These are phyloP conservation scores for Penicillium pulvis DNA, from an alignment of 495 filamentous ascomycete species.

Conservation along the genomic window DNA sequence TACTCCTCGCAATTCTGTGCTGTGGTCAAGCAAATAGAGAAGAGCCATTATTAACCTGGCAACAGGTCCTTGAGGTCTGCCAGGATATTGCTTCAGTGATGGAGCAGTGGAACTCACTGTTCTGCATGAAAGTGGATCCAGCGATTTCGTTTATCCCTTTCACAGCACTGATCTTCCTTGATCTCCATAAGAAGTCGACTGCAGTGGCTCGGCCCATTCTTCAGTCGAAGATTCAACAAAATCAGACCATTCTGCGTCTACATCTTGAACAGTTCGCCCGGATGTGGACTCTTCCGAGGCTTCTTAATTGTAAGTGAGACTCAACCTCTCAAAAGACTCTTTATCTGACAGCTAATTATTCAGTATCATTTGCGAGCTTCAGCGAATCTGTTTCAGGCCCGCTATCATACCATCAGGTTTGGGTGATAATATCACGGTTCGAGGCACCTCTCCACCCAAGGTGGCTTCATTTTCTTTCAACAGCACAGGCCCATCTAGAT, in stretches of 20 bases:
- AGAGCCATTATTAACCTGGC: conserved; percentile 20
- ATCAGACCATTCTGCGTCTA: conserved; percentile 17
- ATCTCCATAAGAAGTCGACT: conserved; percentile 20
- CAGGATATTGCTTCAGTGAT: conserved; percentile 19
- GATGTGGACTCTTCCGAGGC: conserved; percentile 20
- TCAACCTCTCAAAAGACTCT: neutral
- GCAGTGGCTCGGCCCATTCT: neutral
- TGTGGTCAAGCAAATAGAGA: conserved; percentile 10
- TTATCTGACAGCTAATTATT: neutral
- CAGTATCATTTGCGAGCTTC: conserved; percentile 23
- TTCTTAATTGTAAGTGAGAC: conserved; percentile 18
- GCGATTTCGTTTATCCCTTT: conserved; percentile 24
- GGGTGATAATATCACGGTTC: conserved; percentile 18
- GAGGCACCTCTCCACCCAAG: conserved; percentile 22
- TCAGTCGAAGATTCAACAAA: conserved; percentile 12
- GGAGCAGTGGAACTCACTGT: conserved; percentile 23
- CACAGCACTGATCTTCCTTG: conserved; percentile 20
- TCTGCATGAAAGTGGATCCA: conserved; percentile 23
- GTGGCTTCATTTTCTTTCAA: conserved; percentile 17
- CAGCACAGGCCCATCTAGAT: conserved; percentile 2
- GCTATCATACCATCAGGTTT: conserved; percentile 11
- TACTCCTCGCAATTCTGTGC: conserved; percentile 12
- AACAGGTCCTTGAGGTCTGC: conserved; percentile 18
- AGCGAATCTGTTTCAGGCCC: conserved; percentile 13
- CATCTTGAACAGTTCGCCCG: conserved; percentile 19